phyloP scores from a whole-genome alignment of 1,284 basidiomycete species.

The Somion occarium region DNA sequence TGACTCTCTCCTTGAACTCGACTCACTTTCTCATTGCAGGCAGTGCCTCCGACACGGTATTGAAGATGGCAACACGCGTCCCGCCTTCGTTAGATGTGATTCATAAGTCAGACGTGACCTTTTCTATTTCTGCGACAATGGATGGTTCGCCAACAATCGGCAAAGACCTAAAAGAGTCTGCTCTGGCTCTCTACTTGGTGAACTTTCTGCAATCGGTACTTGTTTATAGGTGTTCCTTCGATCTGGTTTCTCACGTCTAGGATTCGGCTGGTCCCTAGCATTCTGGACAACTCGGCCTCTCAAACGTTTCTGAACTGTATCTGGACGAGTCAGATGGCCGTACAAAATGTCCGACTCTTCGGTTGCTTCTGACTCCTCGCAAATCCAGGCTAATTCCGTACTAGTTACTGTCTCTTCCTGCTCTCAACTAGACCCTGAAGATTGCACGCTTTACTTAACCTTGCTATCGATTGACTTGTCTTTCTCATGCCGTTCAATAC shows the following conservation, averaged over 20 bases:
- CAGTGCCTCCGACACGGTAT: conserved; percentile 28
- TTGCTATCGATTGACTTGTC: conserved; percentile 41
- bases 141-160: conserved; percentile 38
- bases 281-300: conserved; percentile 48
- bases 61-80: conserved; percentile 32
- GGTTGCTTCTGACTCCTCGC: not conserved
- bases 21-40: conserved; percentile 36
- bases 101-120: conserved; percentile 42
- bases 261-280: conserved; percentile 44
- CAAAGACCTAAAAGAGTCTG: conserved; percentile 41
- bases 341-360: conserved; percentile 35
- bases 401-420: conserved; percentile 3
- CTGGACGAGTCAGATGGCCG: conserved; percentile 39
- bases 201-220: not conserved
- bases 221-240: conserved; percentile 35
- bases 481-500: not conserved
- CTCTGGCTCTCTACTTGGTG: conserved; percentile 31
- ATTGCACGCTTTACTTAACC: conserved; percentile 38
- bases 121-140: conserved; percentile 50
- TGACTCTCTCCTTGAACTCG: conserved; percentile 29
- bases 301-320: conserved; percentile 45
- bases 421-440: conserved; percentile 14
- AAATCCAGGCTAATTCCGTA: conserved; percentile 7
- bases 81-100: conserved; percentile 49
- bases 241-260: not conserved